Percentiles rank a stretch among this genome's conserved stretches.
Conservation (phyloP, 495 filamentous ascomycete genomes). For the Penicillium bovifimosum region DNA sequence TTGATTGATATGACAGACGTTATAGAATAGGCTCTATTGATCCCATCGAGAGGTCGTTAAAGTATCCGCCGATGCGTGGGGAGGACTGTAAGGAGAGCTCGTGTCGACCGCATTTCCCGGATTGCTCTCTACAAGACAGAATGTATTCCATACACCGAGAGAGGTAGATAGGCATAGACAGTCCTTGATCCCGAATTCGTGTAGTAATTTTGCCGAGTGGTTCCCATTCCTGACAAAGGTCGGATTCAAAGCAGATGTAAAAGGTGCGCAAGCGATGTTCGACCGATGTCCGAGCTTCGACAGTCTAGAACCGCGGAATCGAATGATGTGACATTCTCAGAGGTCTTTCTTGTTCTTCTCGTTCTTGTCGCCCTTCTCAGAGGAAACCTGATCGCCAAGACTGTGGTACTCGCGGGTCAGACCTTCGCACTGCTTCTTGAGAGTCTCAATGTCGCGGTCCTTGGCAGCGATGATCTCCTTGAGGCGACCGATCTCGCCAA, state of each 20-base stretch:
- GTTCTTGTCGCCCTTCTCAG: constrained; percentile 44
- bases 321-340: constrained; percentile 33
- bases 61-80: background rate
- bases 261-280: background rate
- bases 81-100: background rate
- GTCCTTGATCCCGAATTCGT: background rate
- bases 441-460: constrained; percentile 67
- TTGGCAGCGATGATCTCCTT: constrained; percentile 67
- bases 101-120: background rate
- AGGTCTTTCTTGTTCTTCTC: constrained; percentile 72
- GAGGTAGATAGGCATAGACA: constrained; percentile 7
- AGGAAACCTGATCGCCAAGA: constrained; percentile 69
- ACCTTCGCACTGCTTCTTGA: constrained; percentile 82
- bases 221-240: background rate
- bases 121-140: background rate
- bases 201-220: background rate
- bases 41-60: background rate
- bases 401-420: constrained; percentile 74
- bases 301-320: background rate
- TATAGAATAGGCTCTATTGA: constrained; percentile 5
- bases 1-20: background rate
- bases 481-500: constrained; percentile 68
- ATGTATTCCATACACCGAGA: background rate
- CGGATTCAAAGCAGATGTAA: background rate
- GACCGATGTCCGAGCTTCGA: background rate